phyloP scores from a whole-genome alignment of 257 asterid species.

The Perilla frutescens region DNA sequence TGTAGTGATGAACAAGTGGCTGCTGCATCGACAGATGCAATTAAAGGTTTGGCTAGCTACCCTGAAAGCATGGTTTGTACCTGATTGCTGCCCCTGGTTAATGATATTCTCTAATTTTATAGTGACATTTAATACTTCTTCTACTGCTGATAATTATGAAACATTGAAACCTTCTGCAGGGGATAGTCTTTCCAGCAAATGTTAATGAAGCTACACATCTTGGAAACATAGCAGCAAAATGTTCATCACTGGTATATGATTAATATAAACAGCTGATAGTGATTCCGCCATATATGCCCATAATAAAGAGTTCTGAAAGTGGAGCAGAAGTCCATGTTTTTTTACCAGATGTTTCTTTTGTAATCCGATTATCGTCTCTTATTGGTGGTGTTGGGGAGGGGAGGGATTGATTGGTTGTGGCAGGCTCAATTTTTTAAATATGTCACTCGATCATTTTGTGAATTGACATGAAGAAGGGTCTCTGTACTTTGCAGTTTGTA shows the following conservation, averaged over 20 bases:
- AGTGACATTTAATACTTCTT: slow-evolving; percentile 26
- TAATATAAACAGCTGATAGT: slow-evolving; percentile 14
- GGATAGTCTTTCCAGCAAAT: slow-evolving; percentile 63
- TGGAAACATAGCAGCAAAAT: slow-evolving; percentile 59
- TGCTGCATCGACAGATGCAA: slow-evolving; percentile 72
- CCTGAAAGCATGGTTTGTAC: slow-evolving; percentile 71
- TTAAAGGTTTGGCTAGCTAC: slow-evolving; percentile 60
- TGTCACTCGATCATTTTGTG: slow-evolving; percentile 3
- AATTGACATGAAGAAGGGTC: slow-evolving; percentile 23
- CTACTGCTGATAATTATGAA: slow-evolving; percentile 25
- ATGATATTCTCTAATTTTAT: slow-evolving; percentile 22
- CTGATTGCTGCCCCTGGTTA: slow-evolving; percentile 34
- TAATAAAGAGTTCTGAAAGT: neutral
- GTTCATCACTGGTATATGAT: slow-evolving; percentile 78
- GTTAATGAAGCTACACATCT: slow-evolving; percentile 67
- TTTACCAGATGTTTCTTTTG: neutral
- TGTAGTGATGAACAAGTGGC: slow-evolving; percentile 89
- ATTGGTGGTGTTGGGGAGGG: neutral
- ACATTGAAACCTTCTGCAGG: slow-evolving; percentile 48
- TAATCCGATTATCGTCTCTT: neutral
- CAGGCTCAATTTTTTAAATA: slow-evolving; percentile 18
- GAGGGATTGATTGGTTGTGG: neutral
- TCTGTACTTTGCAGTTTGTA: slow-evolving; percentile 2
- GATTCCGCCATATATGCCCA: slow-evolving; percentile 25
- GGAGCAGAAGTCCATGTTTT: slow-evolving; percentile 3